Evolutionary conservation across 768 basidiomycete species (phyloP), one percentile per base, ranked within the genome.

Genomic region (Trametes cinnabarina): DNA sequence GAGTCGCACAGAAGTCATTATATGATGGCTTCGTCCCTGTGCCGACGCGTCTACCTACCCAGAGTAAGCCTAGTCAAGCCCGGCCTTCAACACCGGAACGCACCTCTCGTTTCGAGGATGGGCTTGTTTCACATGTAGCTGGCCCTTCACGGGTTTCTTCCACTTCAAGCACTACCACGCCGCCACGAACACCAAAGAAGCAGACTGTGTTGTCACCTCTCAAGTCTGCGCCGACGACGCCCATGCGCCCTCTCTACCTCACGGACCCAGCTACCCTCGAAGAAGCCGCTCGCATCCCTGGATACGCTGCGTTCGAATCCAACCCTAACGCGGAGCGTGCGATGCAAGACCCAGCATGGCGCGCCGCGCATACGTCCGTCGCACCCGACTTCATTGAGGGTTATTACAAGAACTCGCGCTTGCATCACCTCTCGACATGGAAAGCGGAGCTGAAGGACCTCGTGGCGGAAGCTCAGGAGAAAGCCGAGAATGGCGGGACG

Each of bases 361-460:
- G 92, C 19, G 81, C 83, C 20, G 86, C 88, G 20, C 86, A 99
- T 70, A 99, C 97, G 0, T 89, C 94, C 9, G 82, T 85, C 8
- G 88, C 91, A 1, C 84, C 88, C 0, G 90, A 87, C 60, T 99
- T 95, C 71, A 86, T 98, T 54, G 87, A 92, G 40, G 87, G 84
- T 2, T 74, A 68, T 56, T 85, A 82, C 57, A 73, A 76, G 61
- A 88, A 97, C 67, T 93, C 90, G 1, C 87, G 97, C 1, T 76
- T 99, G n/a, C 97, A 99, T 65, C 89, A 95, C 66, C 73, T 99
- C 11, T 86, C 90, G 5, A 88, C 85, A 2, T 96, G 92, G 92
- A 99, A 98, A 71, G 82, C 90, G 0, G 95, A 98, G 66, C 78
- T 98, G 37, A 87, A 86, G 66, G 76, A 78, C 15, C 80, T 97